phyloP scores from a whole-genome alignment of 2,329 filamentous ascomycete genomes.

The Rugonectria rugulosa region DNA sequence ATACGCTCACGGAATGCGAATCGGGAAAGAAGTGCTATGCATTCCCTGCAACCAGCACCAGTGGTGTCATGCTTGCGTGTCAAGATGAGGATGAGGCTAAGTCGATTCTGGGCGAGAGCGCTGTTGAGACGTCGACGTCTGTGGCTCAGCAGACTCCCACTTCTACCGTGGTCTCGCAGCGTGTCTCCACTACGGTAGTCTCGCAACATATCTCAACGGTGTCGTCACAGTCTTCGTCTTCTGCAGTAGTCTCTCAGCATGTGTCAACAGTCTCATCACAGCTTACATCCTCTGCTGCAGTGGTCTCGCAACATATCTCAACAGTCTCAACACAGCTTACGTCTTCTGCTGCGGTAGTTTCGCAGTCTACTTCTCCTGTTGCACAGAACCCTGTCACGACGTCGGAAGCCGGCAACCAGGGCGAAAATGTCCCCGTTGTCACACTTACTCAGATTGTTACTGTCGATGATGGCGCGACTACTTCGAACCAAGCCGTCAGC shows the following conservation, averaged over 20 bases:
- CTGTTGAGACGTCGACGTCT: conserved; percentile 13
- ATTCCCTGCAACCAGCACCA: conserved; percentile 58
- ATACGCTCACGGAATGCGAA: conserved; percentile 48
- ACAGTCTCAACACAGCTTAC: conserved; percentile 22
- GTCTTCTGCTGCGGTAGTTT: not conserved
- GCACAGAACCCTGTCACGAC: conserved; percentile 24
- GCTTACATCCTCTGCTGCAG: conserved; percentile 3
- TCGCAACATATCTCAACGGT: conserved; percentile 28
- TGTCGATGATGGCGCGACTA: conserved; percentile 33
- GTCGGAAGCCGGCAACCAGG: conserved; percentile 19
- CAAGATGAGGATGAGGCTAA: conserved; percentile 49
- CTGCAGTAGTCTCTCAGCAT: conserved; percentile 17
- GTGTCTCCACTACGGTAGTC: too few species aligned
- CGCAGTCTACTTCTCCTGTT: conserved; percentile 16
- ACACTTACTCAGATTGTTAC: conserved; percentile 43
- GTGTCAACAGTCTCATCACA: conserved; percentile 22
- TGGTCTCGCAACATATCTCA: conserved; percentile 19
- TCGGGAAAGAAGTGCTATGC: conserved; percentile 56
- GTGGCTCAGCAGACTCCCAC: conserved; percentile 13
- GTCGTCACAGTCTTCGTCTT: not conserved
- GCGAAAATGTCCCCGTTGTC: conserved; percentile 34
- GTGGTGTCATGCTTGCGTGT: conserved; percentile 60
- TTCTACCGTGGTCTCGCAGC: conserved; percentile 31
- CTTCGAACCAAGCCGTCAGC: conserved; percentile 2
- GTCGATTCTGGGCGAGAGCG: conserved; percentile 49